Percentiles rank a stretch among this genome's conserved stretches.
These are phyloP conservation scores for Monilinia fructicola DNA, from an alignment of 2,329 filamentous ascomycete species.

Conservation along the genomic window DNA sequence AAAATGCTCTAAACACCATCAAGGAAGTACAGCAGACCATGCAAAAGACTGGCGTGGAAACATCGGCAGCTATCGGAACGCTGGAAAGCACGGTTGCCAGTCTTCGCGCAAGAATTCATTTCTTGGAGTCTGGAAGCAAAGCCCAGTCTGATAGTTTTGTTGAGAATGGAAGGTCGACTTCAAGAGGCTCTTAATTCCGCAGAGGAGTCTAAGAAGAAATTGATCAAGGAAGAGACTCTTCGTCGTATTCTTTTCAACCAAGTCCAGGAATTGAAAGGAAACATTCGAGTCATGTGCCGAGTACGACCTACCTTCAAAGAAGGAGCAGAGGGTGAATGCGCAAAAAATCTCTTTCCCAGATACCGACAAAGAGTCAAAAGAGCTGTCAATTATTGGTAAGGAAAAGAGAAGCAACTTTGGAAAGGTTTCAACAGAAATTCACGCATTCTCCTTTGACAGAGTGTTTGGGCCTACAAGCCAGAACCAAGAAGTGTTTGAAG, in stretches of 20 bases:
- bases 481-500: conserved; percentile 88
- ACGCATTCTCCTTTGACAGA: conserved; percentile 88
- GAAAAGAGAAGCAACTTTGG: conserved; percentile 82
- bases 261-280: conserved; percentile 95
- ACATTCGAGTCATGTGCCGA: conserved; percentile 97
- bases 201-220: conserved; percentile 71
- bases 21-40: conserved; percentile 45
- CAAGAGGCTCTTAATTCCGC: conserved; percentile 72
- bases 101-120: conserved; percentile 79
- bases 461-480: conserved; percentile 77
- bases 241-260: conserved; percentile 94
- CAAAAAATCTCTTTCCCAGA: conserved; percentile 80
- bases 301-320: conserved; percentile 71
- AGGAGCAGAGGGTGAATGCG: conserved; percentile 60
- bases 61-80: conserved; percentile 59
- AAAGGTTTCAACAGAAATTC: conserved; percentile 72
- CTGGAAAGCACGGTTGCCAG: conserved; percentile 75
- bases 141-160: conserved; percentile 85
- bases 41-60: conserved; percentile 54
- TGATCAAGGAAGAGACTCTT: conserved; percentile 88
- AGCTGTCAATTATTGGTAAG: conserved; percentile 79
- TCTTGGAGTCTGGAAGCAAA: conserved; percentile 85
- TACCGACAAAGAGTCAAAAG: conserved; percentile 74
- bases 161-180: conserved; percentile 75
- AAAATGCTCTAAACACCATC: conserved; percentile 47